Evolutionary conservation across 345 rosid genomes (phyloP).

Genomic region (Salix viminalis): DNA sequence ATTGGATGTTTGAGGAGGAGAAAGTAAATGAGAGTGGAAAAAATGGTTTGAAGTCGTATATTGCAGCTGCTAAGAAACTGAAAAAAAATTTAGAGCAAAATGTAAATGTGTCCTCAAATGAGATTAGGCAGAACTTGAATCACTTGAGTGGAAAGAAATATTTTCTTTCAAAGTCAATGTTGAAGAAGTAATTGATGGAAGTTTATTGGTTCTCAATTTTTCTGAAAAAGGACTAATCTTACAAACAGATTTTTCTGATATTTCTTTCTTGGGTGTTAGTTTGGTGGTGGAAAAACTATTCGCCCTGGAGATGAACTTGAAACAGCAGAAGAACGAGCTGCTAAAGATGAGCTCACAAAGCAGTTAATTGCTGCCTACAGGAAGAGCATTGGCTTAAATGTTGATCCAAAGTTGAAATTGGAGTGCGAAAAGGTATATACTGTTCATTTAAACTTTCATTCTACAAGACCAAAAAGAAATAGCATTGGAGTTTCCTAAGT

Average conservation of each 20-base stretch:
- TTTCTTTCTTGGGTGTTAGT: slow-evolving; percentile 36
- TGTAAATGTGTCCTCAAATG: neutral
- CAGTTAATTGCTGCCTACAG: slow-evolving; percentile 63
- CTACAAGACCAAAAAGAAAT: neutral
- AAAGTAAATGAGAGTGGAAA: no score
- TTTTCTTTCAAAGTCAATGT: neutral
- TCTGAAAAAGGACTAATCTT: neutral
- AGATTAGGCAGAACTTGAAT: neutral
- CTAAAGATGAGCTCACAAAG: slow-evolving; percentile 60
- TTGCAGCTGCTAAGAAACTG: no score
- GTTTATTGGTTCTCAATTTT: neutral
- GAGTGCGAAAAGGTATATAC: slow-evolving; percentile 71
- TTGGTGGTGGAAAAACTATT: slow-evolving; percentile 81
- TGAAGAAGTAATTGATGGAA: slow-evolving; percentile 4
- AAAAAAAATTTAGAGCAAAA: no score
- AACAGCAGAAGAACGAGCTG: slow-evolving; percentile 67
- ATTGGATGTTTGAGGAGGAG: neutral
- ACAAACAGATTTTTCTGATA: slow-evolving; percentile 4
- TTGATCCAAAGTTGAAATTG: slow-evolving; percentile 68
- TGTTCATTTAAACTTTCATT: neutral
- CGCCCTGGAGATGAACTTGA: slow-evolving; percentile 77
- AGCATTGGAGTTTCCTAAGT: neutral
- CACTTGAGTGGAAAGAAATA: neutral
- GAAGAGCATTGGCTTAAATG: slow-evolving; percentile 51
- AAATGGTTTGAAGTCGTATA: no score